phyloP scores from a whole-genome alignment of 495 filamentous ascomycete genomes.

The Aspergillus coremiiformis region DNA sequence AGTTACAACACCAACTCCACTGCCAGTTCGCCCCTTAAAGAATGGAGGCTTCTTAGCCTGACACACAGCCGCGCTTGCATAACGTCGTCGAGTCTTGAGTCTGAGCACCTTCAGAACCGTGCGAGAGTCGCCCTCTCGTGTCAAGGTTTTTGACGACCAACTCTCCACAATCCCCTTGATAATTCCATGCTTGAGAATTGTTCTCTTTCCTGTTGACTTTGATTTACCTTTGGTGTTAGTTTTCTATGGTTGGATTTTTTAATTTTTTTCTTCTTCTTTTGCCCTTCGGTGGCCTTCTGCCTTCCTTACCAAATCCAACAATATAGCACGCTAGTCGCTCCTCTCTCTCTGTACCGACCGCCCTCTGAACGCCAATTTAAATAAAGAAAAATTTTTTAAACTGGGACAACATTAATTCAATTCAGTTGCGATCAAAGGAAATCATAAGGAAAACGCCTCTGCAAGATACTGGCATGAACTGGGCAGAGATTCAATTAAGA shows the following conservation, averaged over 20 bases:
- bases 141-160: slow-evolving; percentile 3
- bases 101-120: slow-evolving; percentile 20
- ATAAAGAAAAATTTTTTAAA: too few species aligned
- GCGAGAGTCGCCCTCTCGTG: slow-evolving; percentile 10
- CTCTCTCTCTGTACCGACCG: slow-evolving; percentile 1
- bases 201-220: neutral
- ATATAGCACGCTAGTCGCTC: neutral
- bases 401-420: too few species aligned
- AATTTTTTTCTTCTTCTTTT: slow-evolving; percentile 5
- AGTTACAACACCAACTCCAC: slow-evolving; percentile 22
- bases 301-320: neutral
- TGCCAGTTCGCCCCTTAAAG: slow-evolving; percentile 17
- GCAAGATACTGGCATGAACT: neutral
- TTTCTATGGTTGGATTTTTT: neutral
- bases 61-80: slow-evolving; percentile 28
- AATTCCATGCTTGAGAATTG: neutral
- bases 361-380: neutral
- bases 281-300: slow-evolving; percentile 1
- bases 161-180: slow-evolving; percentile 4
- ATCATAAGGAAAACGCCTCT: neutral
- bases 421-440: neutral
- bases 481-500: neutral
- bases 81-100: slow-evolving; percentile 21
- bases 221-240: neutral
- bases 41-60: slow-evolving; percentile 18